Percentiles rank a stretch among this genome's conserved stretches.
These are phyloP conservation scores for Batkoa obscura DNA, from an alignment of 371 early-diverging fungal species.

Conservation along the genomic window DNA sequence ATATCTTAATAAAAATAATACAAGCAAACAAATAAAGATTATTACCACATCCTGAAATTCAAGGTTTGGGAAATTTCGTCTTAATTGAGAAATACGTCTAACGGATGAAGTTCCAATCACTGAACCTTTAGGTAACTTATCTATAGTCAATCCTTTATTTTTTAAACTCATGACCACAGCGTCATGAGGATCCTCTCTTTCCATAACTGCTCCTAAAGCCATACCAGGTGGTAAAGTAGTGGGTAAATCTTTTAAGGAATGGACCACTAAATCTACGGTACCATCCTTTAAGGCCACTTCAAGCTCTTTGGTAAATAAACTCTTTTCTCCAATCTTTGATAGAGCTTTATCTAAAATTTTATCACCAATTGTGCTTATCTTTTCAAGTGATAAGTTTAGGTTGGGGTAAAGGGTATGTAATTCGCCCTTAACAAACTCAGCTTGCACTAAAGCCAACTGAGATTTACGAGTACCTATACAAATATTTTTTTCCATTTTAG, in stretches of 20 bases:
- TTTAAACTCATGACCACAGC: slow-evolving; percentile 49
- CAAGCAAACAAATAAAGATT: slow-evolving; percentile 1
- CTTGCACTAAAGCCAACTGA: slow-evolving; percentile 77
- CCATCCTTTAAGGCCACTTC: slow-evolving; percentile 56
- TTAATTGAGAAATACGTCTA: slow-evolving; percentile 76
- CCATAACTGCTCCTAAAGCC: slow-evolving; percentile 59
- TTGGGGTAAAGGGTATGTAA: slow-evolving; percentile 29
- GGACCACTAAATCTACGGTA: slow-evolving; percentile 72
- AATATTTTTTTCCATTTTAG: neutral
- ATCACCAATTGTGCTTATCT: slow-evolving; percentile 80
- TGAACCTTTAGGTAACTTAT: slow-evolving; percentile 50
- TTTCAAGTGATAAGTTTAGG: slow-evolving; percentile 30
- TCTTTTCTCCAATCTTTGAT: slow-evolving; percentile 79
- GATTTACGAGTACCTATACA: slow-evolving; percentile 76
- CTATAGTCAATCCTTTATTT: slow-evolving; percentile 13
- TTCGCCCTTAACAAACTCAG: slow-evolving; percentile 41
- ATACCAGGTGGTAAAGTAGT: slow-evolving; percentile 74
- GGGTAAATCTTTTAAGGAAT: slow-evolving; percentile 87
- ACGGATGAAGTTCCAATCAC: slow-evolving; percentile 85
- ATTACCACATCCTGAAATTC: slow-evolving; percentile 61
- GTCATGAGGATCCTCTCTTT: slow-evolving; percentile 78
- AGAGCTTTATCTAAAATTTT: slow-evolving; percentile 66
- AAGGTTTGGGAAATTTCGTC: slow-evolving; percentile 54
- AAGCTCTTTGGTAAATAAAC: slow-evolving; percentile 87
- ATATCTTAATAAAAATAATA: slow-evolving; percentile 2